These are phyloP conservation scores for Penicillium sp. DNA, from an alignment of 2,329 filamentous ascomycete genomes.

Conservation along the genomic window DNA sequence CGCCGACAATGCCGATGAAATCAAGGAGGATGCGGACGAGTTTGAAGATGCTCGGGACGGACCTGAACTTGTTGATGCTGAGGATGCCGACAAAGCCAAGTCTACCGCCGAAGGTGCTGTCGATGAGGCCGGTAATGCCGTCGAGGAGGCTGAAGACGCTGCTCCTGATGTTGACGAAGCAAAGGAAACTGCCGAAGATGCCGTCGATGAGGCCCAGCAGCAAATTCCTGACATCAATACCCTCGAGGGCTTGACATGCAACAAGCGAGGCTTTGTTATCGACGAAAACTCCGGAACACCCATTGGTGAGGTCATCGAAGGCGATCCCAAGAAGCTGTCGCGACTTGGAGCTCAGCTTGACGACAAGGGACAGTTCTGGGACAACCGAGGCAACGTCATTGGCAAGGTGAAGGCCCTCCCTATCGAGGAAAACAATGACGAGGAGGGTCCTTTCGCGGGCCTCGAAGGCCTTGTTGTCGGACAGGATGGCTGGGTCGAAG, in stretches of 20 bases:
- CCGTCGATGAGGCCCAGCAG: slow-evolving; percentile 21
- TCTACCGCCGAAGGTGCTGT: slow-evolving; percentile 12
- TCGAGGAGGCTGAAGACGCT: slow-evolving; percentile 23
- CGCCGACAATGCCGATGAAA: slow-evolving; percentile 44
- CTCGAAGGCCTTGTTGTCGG: slow-evolving; percentile 45
- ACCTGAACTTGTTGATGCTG: neutral
- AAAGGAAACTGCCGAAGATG: slow-evolving; percentile 1
- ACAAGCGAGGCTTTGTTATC: slow-evolving; percentile 43
- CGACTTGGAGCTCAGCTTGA: slow-evolving; percentile 43
- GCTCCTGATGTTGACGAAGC: slow-evolving; percentile 10
- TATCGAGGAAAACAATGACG: slow-evolving; percentile 32
- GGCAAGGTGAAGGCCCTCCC: slow-evolving; percentile 40
- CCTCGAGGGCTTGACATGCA: slow-evolving; percentile 40
- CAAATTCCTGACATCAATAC: slow-evolving; percentile 26
- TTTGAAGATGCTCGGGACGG: slow-evolving; percentile 7
- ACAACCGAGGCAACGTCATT: slow-evolving; percentile 58
- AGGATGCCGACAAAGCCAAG: no score
- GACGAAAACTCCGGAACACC: slow-evolving; percentile 40
- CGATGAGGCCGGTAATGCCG: slow-evolving; percentile 24
- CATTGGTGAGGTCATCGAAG: slow-evolving; percentile 55
- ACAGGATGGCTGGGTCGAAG: slow-evolving; percentile 46
- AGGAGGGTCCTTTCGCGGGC: slow-evolving; percentile 42
- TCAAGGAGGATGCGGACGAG: slow-evolving; percentile 4
- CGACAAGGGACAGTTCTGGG: slow-evolving; percentile 58
- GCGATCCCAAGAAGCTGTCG: slow-evolving; percentile 56